phyloP scores from a whole-genome alignment of 1,139 yeast species.

The Petasospora fabianii region DNA sequence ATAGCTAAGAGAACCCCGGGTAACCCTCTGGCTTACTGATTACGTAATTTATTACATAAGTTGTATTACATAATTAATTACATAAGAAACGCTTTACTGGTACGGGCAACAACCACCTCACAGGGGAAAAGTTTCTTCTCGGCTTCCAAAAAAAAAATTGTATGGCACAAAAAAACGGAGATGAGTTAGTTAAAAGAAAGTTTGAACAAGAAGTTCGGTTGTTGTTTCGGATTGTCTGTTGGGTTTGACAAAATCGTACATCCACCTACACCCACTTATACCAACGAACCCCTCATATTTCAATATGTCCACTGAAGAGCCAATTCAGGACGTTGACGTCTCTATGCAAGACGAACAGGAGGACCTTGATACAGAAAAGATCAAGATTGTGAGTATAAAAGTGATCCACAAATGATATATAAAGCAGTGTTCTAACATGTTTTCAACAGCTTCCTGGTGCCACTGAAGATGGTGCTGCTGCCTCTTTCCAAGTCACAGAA shows the following conservation, averaged over 20 bases:
- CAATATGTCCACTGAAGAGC: conserved; percentile 24
- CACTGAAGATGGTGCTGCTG: conserved; percentile 92
- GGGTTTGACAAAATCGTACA: too few relatives aligned
- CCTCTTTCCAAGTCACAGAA: conserved; percentile 85
- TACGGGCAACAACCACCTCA: conserved; percentile 1
- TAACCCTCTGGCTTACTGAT: too few relatives aligned
- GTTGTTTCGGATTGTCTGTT: background rate
- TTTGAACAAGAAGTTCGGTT: background rate
- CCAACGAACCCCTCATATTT: background rate
- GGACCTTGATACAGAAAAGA: conserved; percentile 36
- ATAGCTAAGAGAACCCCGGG: too few relatives aligned
- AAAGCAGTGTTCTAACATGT: background rate
- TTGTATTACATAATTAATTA: background rate
- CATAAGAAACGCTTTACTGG: background rate
- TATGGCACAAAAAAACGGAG: conserved; percentile 7
- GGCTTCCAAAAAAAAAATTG: conserved; percentile 8
- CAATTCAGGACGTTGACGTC: conserved; percentile 28
- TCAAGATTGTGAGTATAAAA: conserved; percentile 32
- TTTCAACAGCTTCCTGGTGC: conserved; percentile 66
- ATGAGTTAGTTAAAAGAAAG: background rate
- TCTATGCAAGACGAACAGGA: conserved; percentile 34
- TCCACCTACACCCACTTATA: background rate
- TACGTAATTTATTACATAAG: background rate
- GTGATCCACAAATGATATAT: background rate
- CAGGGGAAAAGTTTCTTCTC: background rate